Conservation (phyloP, 1,284 basidiomycete species). For the Ganoderma sinense region DNA sequence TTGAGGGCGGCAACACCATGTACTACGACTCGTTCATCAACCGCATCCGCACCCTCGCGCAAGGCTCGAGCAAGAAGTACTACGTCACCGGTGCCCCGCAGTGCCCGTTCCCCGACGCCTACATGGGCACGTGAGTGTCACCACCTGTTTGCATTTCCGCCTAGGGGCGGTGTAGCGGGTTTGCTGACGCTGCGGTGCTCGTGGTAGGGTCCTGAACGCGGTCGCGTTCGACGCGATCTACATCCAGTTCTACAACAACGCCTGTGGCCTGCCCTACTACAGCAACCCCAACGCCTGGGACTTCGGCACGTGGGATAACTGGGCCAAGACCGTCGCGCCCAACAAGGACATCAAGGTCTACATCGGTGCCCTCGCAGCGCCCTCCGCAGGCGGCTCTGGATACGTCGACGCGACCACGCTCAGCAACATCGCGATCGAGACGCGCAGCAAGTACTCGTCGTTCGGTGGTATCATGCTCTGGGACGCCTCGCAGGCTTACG, state of each 20-base stretch:
- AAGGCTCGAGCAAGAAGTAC: constrained; percentile 62
- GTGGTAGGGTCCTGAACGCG: constrained; percentile 53
- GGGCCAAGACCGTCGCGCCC: constrained; percentile 65
- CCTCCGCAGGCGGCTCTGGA: constrained; percentile 57
- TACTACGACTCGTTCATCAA: constrained; percentile 63
- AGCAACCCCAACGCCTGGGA: constrained; percentile 55
- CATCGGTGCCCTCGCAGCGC: constrained; percentile 65
- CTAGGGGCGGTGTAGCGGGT: neutral
- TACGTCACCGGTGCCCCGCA: constrained; percentile 74
- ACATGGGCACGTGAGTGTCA: constrained; percentile 47
- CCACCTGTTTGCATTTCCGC: neutral
- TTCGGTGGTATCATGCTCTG: constrained; percentile 78
- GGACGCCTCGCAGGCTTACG: constrained; percentile 69
- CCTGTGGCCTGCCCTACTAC: constrained; percentile 55
- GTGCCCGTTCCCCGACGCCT: constrained; percentile 70
- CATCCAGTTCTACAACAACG: constrained; percentile 75
- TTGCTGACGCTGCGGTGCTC: neutral
- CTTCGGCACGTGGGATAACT: constrained; percentile 63
- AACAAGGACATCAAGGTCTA: constrained; percentile 69
- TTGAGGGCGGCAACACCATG: constrained; percentile 63
- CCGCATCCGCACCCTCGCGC: constrained; percentile 54
- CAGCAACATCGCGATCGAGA: constrained; percentile 50
- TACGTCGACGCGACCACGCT: constrained; percentile 58
- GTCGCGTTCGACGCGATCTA: constrained; percentile 69
- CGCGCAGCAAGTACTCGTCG: constrained; percentile 58